A percentile compares a stretch with the other conserved stretches of the same genome.
Conservation (phyloP, 2,329 filamentous ascomycete genomes). For the Venturia asperata region DNA sequence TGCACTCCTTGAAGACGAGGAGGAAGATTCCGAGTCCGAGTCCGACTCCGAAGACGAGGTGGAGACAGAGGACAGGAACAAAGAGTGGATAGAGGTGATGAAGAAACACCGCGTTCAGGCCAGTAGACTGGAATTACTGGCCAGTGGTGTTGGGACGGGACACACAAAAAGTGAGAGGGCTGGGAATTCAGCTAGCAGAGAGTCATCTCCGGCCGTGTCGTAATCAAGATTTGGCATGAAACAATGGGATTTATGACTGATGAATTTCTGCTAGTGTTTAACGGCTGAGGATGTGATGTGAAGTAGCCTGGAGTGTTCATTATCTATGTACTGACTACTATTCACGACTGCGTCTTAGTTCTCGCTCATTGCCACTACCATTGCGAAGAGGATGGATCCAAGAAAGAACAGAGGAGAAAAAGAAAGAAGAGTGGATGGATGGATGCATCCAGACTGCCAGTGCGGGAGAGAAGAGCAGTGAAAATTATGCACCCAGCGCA, state of each 20-base stretch:
- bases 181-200: not conserved
- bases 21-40: slow-evolving; percentile 27
- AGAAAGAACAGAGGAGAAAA: too few relatives aligned
- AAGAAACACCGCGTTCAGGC: slow-evolving; percentile 81
- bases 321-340: too few relatives aligned
- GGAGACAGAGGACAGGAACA: slow-evolving; percentile 30
- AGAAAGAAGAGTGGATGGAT: too few relatives aligned
- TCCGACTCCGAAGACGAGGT: slow-evolving; percentile 23
- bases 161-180: not conserved
- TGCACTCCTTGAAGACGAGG: slow-evolving; percentile 52
- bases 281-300: not conserved
- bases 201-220: not conserved
- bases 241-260: not conserved
- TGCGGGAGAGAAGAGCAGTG: too few relatives aligned
- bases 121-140: slow-evolving; percentile 59
- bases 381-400: too few relatives aligned
- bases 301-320: too few relatives aligned
- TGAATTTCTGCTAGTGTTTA: too few relatives aligned
- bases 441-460: too few relatives aligned
- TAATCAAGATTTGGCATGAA: not conserved
- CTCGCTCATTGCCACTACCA: too few relatives aligned
- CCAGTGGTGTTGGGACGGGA: slow-evolving; percentile 36
- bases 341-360: too few relatives aligned
- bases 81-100: slow-evolving; percentile 83
- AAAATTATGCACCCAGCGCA: too few relatives aligned